These are phyloP conservation scores for Daedalea quercina DNA, from an alignment of 768 basidiomycete species.

Conservation along the genomic window DNA sequence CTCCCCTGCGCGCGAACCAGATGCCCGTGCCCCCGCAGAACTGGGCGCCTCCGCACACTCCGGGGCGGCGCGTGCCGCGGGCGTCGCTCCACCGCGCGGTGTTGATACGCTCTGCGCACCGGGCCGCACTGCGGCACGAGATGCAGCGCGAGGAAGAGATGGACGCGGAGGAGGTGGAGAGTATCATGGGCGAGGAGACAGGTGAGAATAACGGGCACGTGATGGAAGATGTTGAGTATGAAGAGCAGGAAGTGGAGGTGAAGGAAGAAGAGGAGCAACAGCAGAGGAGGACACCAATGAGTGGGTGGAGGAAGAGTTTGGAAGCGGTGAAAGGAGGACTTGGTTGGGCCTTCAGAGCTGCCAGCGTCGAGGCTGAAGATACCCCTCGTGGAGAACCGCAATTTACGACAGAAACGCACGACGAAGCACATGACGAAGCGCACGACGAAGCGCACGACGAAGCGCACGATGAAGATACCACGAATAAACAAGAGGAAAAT, in stretches of 20 bases:
- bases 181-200: conserved; percentile 17
- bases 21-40: conserved; percentile 7
- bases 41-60: conserved; percentile 15
- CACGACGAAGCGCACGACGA: conserved; percentile 22
- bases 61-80: conserved; percentile 24
- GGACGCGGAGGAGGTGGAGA: conserved; percentile 46
- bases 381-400: conserved; percentile 10
- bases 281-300: conserved; percentile 20
- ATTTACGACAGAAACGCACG: conserved; percentile 1
- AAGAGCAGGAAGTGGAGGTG: conserved; percentile 21
- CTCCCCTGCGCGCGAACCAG: background rate
- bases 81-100: conserved; percentile 63
- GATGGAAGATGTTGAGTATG: conserved; percentile 22
- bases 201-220: conserved; percentile 21
- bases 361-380: conserved; percentile 15
- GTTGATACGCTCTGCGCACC: conserved; percentile 62
- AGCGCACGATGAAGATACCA: conserved; percentile 18
- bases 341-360: conserved; percentile 23
- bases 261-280: conserved; percentile 12
- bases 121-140: conserved; percentile 46
- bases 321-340: conserved; percentile 25
- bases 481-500: conserved; percentile 11
- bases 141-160: conserved; percentile 44
- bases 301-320: conserved; percentile 29
- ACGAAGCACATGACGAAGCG: conserved; percentile 23